phyloP scores from a whole-genome alignment of 345 rosid genomes.

The Crucihimalaya himalaica region DNA sequence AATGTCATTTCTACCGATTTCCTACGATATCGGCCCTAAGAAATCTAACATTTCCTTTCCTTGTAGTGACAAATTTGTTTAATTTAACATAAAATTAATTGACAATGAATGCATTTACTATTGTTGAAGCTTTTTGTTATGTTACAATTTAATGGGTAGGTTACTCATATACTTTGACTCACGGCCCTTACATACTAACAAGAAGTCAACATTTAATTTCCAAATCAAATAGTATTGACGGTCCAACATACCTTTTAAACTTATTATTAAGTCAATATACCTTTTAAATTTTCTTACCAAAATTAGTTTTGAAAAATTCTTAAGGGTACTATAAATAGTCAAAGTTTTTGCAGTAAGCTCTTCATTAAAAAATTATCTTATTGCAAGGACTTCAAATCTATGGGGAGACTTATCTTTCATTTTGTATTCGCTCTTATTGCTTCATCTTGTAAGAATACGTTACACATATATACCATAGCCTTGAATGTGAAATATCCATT shows the following conservation, averaged over 20 bases:
- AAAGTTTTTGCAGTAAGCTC: neutral
- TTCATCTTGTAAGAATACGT: slow-evolving; percentile 24
- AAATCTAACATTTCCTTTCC: no score
- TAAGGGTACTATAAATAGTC: neutral
- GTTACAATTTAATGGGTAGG: neutral
- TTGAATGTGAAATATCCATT: neutral
- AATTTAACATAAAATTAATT: no score
- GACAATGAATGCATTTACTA: no score
- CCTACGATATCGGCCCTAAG: no score
- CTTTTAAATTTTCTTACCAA: no score
- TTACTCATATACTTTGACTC: neutral
- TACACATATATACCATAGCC: neutral
- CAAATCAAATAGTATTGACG: neutral
- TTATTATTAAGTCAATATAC: no score
- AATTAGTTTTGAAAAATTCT: neutral
- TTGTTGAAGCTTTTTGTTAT: no score
- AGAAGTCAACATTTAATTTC: neutral
- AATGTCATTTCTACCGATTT: no score
- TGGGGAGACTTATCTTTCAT: slow-evolving; percentile 9
- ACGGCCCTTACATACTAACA: neutral
- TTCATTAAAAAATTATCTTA: neutral
- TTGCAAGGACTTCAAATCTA: neutral
- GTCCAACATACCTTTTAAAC: neutral
- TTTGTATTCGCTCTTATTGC: neutral
- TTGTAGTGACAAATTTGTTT: no score